Evolutionary conservation across 805 yeast species (phyloP), one percentile per base, ranked within the genome.

Genomic region (Ogataea populi-albae): DNA sequence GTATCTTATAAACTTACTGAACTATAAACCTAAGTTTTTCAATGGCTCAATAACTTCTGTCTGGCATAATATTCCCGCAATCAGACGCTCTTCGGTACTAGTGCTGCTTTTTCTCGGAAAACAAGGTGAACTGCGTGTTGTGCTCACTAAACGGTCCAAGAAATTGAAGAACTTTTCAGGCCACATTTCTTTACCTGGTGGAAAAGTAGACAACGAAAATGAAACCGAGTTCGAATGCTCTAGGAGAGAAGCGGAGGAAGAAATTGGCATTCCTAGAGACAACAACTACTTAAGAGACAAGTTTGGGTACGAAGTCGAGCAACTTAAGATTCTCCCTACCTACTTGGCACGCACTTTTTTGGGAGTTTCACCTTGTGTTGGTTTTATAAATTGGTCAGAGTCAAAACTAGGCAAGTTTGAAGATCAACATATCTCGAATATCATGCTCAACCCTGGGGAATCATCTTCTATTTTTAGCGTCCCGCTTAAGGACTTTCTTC

Each of bases 171-270:
- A 75, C 35, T 89, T 88, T 62, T 83, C 93, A 0, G 96, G 97
- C 4, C 96, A 89, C 57, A 84, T 85, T 5, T 86, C 96, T 2
- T 66, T 89, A 6, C 98, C 98, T 4, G 98, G 98, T 3, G 98
- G 97, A 6, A 86, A 82, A 53, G 88, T 95, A 4, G 97, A 89
- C 57, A 54, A 47, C 26, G 77, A 71, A 0, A 65, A 73, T 14
- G 87, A 86, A 48, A 59, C 72, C 10, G 86, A 84, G 38, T 80
- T 82, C 70, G 71, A 73, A 28, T 81, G 82, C 25, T 82, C 96
- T 0, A 66, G 94, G 40, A 66, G 98, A 21, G 98, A 89, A 58
- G 78, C 88, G 43, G 73, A 71, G 37, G 98, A 89, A 55, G 98
- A 89, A 55, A 85, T 89, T 32, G 96, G 96, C 0, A 56, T 86